Base-by-base conservation (phyloP, 2,329 filamentous ascomycete genomes). In the Ascochyta fabae region DNA sequence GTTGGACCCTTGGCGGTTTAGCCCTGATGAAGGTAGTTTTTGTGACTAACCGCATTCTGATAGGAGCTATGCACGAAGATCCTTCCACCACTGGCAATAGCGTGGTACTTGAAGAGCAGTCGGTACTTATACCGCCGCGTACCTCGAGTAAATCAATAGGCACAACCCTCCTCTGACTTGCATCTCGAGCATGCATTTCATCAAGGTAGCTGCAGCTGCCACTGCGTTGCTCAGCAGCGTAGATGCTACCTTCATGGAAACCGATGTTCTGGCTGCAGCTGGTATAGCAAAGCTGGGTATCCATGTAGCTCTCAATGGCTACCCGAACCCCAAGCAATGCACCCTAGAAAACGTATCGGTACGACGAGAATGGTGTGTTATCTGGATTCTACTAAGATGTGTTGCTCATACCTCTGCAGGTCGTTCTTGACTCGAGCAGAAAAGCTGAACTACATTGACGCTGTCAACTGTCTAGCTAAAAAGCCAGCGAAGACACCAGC, bases 361-460 rank as follows among this genome's bases (percentile, higher is more conserved):
- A 4, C 70, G 80, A 43, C 68, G 69, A 59, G 79, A 82, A 69
- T 81, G 80, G 80, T 78, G 42, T 39, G 63, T 59, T 23, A 9
- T 27, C 26, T 27, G 6, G 7, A 6, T 27, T 27, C 2, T 27
- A 9, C 6, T 27, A 27, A 6, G 9, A 27, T 7, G 7, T 7
- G 6, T 9, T 27, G 26, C 26, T 27, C 9, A 27, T 9, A 27
- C 26, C 26, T 3, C 7, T 27, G 9, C 31, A 71, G 68, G 68
- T 61, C 64, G 16, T 44, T 41, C 3, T 56, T 72, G 5, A 45
- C 46, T 1, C 53, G 42, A 31, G 26, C 52, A 7, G 60, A 69
- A 38, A 68, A 60, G 48, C 57, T 63, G 16, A 53, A 66, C 16
- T 75, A 74, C 46, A 73, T 74, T 31, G 33, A 56, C 0, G 72